These are phyloP conservation scores for Pichiaceae sp. DNA, from an alignment of 1,139 yeast genomes.

Conservation along the genomic window DNA sequence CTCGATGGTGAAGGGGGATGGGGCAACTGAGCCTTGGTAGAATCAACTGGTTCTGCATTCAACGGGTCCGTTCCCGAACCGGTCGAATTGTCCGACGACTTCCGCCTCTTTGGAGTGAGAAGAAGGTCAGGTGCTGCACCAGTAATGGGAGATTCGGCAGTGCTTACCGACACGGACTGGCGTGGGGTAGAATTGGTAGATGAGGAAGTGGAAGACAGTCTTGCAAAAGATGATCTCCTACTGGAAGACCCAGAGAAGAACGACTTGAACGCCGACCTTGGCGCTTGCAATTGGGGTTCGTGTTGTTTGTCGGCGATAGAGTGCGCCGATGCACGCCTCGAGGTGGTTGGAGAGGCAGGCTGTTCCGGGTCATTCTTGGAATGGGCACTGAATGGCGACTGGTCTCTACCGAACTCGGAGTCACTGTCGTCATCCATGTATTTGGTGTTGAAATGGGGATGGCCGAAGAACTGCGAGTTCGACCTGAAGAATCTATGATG, in stretches of 20 bases:
- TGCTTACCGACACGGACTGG: background rate
- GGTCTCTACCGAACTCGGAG: background rate
- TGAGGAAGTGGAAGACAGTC: background rate
- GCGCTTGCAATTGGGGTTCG: background rate
- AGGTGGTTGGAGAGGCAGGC: conserved; percentile 16
- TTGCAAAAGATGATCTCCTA: conserved; percentile 1
- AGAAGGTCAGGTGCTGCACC: background rate
- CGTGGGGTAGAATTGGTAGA: background rate
- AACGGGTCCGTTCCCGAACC: background rate
- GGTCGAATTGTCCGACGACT: background rate
- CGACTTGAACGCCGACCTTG: conserved; percentile 5
- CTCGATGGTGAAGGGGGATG: no score
- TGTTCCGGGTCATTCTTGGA: conserved; percentile 6
- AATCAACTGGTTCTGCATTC: no score
- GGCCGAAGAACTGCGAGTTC: conserved; percentile 2
- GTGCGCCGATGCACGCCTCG: conserved; percentile 18
- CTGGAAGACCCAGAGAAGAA: conserved; percentile 1
- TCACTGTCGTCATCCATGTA: conserved; percentile 8
- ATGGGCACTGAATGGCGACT: background rate
- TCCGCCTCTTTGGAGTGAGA: background rate
- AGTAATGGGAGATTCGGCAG: background rate
- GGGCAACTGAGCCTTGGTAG: no score
- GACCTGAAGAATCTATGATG: background rate
- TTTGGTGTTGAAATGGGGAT: conserved; percentile 12
- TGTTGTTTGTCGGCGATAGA: background rate